A percentile compares a stretch with the other conserved stretches of the same genome.
These are phyloP conservation scores for Emmonsiellopsis sp. DNA, from an alignment of 2,329 filamentous ascomycete species.

Conservation along the genomic window DNA sequence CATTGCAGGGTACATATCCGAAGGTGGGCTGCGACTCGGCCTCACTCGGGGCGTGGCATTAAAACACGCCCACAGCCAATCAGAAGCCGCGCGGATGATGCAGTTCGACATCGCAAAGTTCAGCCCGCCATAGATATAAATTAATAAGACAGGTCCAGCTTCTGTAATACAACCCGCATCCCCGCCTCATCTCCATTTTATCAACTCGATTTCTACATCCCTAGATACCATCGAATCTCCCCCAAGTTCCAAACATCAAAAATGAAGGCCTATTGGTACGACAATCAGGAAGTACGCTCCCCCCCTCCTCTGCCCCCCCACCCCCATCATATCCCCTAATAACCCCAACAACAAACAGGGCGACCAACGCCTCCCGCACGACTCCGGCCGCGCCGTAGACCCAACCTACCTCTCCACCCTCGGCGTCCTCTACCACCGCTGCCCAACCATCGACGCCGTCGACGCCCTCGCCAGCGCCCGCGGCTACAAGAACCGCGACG, in stretches of 20 bases:
- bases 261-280: slow-evolving; percentile 65
- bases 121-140: background rate
- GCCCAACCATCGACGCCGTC: slow-evolving; percentile 56
- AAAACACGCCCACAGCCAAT: background rate
- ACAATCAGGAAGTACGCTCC: slow-evolving; percentile 50
- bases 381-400: slow-evolving; percentile 64
- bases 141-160: background rate
- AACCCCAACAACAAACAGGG: slow-evolving; percentile 45
- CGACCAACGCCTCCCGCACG: slow-evolving; percentile 85
- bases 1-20: background rate
- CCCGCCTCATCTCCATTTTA: background rate
- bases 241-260: slow-evolving; percentile 14
- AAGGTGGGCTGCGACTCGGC: too few relatives aligned
- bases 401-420: slow-evolving; percentile 58
- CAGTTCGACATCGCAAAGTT: background rate
- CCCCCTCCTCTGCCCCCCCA: background rate
- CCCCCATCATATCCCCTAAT: background rate
- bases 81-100: background rate
- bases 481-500: slow-evolving; percentile 88
- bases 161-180: background rate
- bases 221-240: background rate
- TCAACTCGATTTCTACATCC: background rate
- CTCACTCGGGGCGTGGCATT: too few relatives aligned
- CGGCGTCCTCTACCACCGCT: slow-evolving; percentile 70
- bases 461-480: slow-evolving; percentile 64